phyloP scores from a whole-genome alignment of 225 moss, liverwort and hornwort genomes.

The Physcomitrellopsis africana region DNA sequence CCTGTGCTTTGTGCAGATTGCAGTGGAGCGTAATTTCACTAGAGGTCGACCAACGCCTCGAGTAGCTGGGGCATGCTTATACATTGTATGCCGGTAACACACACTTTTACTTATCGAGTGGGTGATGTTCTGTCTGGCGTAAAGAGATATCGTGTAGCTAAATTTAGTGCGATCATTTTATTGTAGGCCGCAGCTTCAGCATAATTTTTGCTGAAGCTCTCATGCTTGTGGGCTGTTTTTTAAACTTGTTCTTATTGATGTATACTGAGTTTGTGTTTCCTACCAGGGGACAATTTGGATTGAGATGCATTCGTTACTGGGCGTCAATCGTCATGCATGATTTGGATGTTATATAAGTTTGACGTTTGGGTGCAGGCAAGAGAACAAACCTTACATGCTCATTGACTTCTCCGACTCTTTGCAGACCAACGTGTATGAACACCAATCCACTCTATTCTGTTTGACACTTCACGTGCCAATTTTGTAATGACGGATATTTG shows the following conservation, averaged over 20 bases:
- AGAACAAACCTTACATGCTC: constrained; percentile 99
- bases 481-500: not conserved
- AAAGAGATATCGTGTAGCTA: constrained; percentile 17
- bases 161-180: constrained; percentile 24
- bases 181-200: constrained; percentile 1
- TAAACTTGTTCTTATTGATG: not conserved
- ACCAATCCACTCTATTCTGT: constrained; percentile 10
- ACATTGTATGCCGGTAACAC: constrained; percentile 99
- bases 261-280: not conserved
- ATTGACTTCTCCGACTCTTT: constrained; percentile 99
- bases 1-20: constrained; percentile 62
- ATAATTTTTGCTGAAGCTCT: not conserved
- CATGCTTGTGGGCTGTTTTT: constrained; percentile 5
- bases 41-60: constrained; percentile 94
- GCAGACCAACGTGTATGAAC: constrained; percentile 94
- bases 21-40: constrained; percentile 97
- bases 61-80: constrained; percentile 97
- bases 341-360: constrained; percentile 16
- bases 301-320: not conserved
- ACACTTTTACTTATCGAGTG: constrained; percentile 45
- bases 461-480: not conserved
- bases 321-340: not conserved
- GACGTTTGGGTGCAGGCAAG: constrained; percentile 74
- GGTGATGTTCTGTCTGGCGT: constrained; percentile 25
- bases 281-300: constrained; percentile 19